phyloP scores from a whole-genome alignment of 2,329 filamentous ascomycete genomes.

The Beauveria sp. region DNA sequence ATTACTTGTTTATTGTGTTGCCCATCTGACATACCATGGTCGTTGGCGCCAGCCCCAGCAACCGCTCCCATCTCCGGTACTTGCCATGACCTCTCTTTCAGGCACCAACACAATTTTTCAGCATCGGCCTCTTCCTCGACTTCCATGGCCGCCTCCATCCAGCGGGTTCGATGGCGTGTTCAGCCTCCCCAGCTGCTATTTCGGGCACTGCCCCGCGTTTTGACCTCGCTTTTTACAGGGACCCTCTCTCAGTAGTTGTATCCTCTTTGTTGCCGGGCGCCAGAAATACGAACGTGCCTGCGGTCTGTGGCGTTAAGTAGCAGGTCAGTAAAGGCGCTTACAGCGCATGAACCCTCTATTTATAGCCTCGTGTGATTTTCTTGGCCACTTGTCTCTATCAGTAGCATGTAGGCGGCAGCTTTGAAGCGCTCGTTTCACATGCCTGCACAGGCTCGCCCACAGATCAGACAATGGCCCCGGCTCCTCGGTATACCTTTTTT shows the following conservation, averaged over 20 bases:
- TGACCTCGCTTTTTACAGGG: background rate
- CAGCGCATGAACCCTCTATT: constrained; percentile 1
- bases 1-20: background rate
- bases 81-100: background rate
- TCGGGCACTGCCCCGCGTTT: constrained; percentile 5
- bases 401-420: background rate
- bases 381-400: background rate
- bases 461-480: background rate
- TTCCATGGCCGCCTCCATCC: background rate
- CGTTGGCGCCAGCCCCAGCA: background rate
- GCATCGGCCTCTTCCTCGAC: background rate
- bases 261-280: background rate
- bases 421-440: background rate
- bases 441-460: background rate
- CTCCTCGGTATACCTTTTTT: background rate
- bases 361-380: background rate
- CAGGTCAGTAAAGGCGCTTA: background rate
- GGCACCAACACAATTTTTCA: background rate
- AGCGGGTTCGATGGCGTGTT: background rate
- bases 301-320: background rate
- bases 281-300: background rate
- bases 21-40: no score
- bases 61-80: background rate
- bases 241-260: background rate
- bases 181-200: constrained; percentile 1